Evolutionary conservation across 1,284 basidiomycete species (phyloP), one percentile per base, ranked within the genome.

Genomic region (Neonothopanus nambi): DNA sequence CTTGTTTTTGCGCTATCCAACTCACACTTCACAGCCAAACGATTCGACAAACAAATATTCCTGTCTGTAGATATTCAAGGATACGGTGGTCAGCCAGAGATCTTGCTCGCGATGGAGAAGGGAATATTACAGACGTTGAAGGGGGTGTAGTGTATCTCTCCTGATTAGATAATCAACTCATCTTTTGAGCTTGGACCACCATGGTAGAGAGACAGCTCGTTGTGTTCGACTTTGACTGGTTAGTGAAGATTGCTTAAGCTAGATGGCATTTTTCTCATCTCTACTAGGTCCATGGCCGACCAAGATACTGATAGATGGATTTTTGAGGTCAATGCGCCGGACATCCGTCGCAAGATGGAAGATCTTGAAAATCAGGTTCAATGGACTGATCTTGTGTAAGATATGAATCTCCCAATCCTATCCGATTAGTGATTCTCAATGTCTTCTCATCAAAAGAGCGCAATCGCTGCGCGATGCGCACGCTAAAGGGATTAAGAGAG

Each of bases 191-290:
- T 9, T 9, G 8, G 30, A 65, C 76, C 61, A 59, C 73, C 26
- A 53, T 67, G 44, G 66, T 79, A 43, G 70, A 75, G 47, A 85
- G 80, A 61, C 93, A 96, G 69, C 85, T 98, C 43, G 79, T 98
- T 60, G 89, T 98, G 15, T 98, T 91, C 63, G 96, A 99, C 72
- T 98, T 98, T 74, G 96, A 99, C 80, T 98, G 95, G 95, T 92
- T 67, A 57, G 77, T 70, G 24, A 43, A 24, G 38, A 48, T 13
- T 26, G 9, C 44, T 17, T 46, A 8, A 17, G 13, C 26, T n/a
- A 20, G 18, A 37, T 36, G 17, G n/a, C 13, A n/a, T 43, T 44
- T 42, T 42, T 21, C 42, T 51, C 41, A n/a, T 17, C 42, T 5
- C 39, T 55, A 13, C 18, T 63, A 91, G 89, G 90, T 91, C 91